Base-by-base conservation (phyloP, 2,329 filamentous ascomycete species). In the Lasiodiplodia gonubiensis region DNA sequence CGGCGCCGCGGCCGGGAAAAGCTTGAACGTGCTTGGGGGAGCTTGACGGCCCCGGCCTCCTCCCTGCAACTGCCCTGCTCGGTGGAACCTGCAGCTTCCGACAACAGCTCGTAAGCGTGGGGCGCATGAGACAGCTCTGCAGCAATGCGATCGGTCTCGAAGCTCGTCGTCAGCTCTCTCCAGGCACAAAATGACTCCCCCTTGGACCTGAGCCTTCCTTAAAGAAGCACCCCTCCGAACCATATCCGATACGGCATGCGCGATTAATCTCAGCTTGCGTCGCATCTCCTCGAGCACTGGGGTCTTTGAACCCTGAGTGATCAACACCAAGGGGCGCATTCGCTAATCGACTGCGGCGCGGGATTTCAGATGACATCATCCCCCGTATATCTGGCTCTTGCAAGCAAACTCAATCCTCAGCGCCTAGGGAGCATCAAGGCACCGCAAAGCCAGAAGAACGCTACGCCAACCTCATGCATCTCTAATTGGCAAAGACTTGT, bases 1-100 rank as follows among this genome's bases (percentile, higher is more conserved):
- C 57, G 30, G 33, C 51, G 51, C 39, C 63, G 52, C 51, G 16
- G 37, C 18, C 64, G 64, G n/a, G 21, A 46, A 57, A 66, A 57
- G 52, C 52, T 66, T 57, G 60, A 57, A 23, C 30, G 52, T 57
- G 64, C 52, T 66, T 66, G 52, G 64, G n/a, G 27, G 42, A 66
- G 64, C 64, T 66, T 66, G 25, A 51, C 16, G 6, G 42, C 57
- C 42, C 42, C 57, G 16, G 54, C n/a, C 37, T 46, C 35, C 55
- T 25, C 23, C 55, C 55, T 61, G 57, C 57, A 2, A n/a, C 39
- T 42, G 10, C 42, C 21, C 42, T 21, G 21, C 25, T 23, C 18
- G 48, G 55, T 21, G 39, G 37, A 25, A 60, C 14, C 18, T 23
- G 39, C 55, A 61, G 37, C 16, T 16, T 14, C 42, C 18, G 39